These are phyloP conservation scores for Rutstroemia sydowiana DNA, from an alignment of 2,329 filamentous ascomycete genomes.

Conservation along the genomic window DNA sequence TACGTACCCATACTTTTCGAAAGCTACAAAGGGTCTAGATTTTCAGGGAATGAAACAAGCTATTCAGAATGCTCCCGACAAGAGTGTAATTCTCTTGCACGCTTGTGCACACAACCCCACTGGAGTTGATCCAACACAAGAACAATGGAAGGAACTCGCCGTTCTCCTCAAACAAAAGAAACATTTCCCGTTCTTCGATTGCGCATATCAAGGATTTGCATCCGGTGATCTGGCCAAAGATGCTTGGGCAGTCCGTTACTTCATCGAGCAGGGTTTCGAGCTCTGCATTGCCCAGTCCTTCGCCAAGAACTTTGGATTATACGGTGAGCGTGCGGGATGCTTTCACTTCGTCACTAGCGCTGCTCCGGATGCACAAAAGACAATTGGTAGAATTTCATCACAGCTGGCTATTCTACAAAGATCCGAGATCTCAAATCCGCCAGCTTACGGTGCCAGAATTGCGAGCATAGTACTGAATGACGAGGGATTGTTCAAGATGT, in stretches of 20 bases:
- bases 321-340: constrained; percentile 90
- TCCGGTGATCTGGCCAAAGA: constrained; percentile 81
- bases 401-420: constrained; percentile 93
- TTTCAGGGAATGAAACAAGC: constrained; percentile 78
- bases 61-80: constrained; percentile 63
- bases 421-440: constrained; percentile 95
- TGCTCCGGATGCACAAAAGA: constrained; percentile 53
- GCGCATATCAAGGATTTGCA: constrained; percentile 95
- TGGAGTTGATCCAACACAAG: constrained; percentile 85
- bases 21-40: constrained; percentile 82
- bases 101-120: constrained; percentile 98
- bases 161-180: constrained; percentile 65
- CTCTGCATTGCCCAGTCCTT: constrained; percentile 87
- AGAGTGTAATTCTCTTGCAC: constrained; percentile 84
- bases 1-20: constrained; percentile 90
- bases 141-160: constrained; percentile 92
- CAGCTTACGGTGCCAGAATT: constrained; percentile 87
- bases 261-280: constrained; percentile 85
- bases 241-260: constrained; percentile 89
- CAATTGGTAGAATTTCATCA: constrained; percentile 61
- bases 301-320: constrained; percentile 96
- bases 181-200: constrained; percentile 98
- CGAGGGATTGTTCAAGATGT: constrained; percentile 71
- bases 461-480: constrained; percentile 82
- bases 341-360: constrained; percentile 88